These are phyloP conservation scores for Penicillium herquei DNA, from an alignment of 495 filamentous ascomycete genomes.

Conservation along the genomic window DNA sequence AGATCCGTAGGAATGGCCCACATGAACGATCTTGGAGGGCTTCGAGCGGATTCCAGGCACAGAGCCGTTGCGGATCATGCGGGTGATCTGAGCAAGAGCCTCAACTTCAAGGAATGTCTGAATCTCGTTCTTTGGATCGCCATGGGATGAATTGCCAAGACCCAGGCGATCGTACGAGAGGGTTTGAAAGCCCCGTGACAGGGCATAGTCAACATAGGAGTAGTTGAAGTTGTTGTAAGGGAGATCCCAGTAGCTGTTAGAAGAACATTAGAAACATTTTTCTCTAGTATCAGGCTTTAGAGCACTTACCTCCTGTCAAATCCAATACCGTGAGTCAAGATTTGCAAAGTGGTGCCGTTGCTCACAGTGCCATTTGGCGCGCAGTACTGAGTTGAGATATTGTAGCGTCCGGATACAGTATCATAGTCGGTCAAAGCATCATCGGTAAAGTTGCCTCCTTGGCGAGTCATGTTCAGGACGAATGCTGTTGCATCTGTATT, in stretches of 20 bases:
- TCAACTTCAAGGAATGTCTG: conserved; percentile 53
- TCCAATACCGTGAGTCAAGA: conserved; percentile 62
- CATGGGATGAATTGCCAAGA: conserved; percentile 53
- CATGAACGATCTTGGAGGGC: conserved; percentile 53
- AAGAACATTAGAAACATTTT: neutral
- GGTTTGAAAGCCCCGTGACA: conserved; percentile 51
- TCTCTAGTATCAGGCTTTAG: neutral
- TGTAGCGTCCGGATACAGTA: conserved; percentile 28
- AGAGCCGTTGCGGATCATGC: conserved; percentile 41
- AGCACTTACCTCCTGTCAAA: conserved; percentile 15
- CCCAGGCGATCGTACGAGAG: conserved; percentile 59
- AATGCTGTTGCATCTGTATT: conserved; percentile 42
- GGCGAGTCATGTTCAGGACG: conserved; percentile 29
- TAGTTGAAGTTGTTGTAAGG: conserved; percentile 49
- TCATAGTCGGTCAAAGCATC: conserved; percentile 26
- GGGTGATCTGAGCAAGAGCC: conserved; percentile 48
- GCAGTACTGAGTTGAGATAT: conserved; percentile 37
- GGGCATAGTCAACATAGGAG: conserved; percentile 50
- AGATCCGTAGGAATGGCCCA: conserved; percentile 53
- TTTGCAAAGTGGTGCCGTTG: conserved; percentile 35
- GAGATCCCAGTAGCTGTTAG: conserved; percentile 55
- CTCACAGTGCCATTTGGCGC: conserved; percentile 15
- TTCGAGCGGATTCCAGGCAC: conserved; percentile 9
- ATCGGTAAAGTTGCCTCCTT: conserved; percentile 35
- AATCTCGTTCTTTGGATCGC: conserved; percentile 53